Evolutionary conservation across 2,329 filamentous ascomycete genomes (phyloP).

Genomic region (Penicillium sp.): DNA sequence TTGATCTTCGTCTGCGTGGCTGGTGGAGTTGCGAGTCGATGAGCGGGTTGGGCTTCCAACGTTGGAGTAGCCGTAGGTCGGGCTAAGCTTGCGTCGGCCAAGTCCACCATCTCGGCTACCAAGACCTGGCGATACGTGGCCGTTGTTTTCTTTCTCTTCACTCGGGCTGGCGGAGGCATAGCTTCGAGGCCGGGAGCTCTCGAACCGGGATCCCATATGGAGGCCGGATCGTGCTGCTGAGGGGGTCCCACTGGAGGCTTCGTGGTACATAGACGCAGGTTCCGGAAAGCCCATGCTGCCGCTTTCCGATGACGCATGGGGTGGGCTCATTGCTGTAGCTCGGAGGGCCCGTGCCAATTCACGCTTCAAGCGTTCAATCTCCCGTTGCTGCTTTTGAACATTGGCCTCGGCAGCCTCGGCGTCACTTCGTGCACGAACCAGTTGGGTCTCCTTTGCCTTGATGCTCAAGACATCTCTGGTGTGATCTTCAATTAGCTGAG

Average conservation of each 20-base stretch:
- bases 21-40: slow-evolving; percentile 34
- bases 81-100: slow-evolving; percentile 46
- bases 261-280: slow-evolving; percentile 43
- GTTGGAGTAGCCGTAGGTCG: slow-evolving; percentile 40
- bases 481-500: slow-evolving; percentile 93
- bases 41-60: slow-evolving; percentile 42
- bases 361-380: slow-evolving; percentile 90
- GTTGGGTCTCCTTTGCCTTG: slow-evolving; percentile 96
- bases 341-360: slow-evolving; percentile 61
- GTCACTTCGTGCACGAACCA: slow-evolving; percentile 87
- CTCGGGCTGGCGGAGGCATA: slow-evolving; percentile 57
- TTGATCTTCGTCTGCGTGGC: slow-evolving; percentile 37
- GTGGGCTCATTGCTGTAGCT: slow-evolving; percentile 40
- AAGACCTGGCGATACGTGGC: slow-evolving; percentile 38
- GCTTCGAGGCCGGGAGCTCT: slow-evolving; percentile 42
- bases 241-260: slow-evolving; percentile 30
- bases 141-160: slow-evolving; percentile 72
- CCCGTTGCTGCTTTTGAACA: slow-evolving; percentile 78
- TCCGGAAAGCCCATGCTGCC: slow-evolving; percentile 55
- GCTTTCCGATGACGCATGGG: slow-evolving; percentile 49
- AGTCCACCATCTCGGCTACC: slow-evolving; percentile 33
- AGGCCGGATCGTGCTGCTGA: slow-evolving; percentile 33
- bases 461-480: slow-evolving; percentile 93
- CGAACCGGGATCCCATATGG: slow-evolving; percentile 41
- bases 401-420: slow-evolving; percentile 84